Base-by-base conservation (phyloP, 1,284 basidiomycete species). In the Cryptococcus deneoformans region DNA sequence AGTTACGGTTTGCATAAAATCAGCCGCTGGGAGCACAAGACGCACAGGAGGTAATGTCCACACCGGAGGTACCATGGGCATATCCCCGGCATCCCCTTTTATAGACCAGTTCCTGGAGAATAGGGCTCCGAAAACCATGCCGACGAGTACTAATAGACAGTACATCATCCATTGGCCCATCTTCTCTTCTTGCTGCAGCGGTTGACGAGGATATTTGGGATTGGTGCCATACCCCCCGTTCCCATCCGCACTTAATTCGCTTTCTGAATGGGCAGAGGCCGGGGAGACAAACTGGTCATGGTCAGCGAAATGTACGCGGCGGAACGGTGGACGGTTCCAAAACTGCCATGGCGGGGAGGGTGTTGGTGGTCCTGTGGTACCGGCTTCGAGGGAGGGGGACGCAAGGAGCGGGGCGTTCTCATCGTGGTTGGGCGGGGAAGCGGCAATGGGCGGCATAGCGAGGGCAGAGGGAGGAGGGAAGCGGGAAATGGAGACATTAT, bases 61-160 rank as follows among this genome's bases (percentile, higher is more conserved):
- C 12, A 70, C 65, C 24, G 69, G 69, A 14, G 70, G 69, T 1
- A 72, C 70, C 61, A 68, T 66, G 1, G 70, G 70, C 10, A 60
- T 67, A 38, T 67, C 57, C 1, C 53, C 61, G n/a, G 49, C 39
- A 16, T 52, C n/a, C 20, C 20, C 20, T 20, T 20, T 20, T n/a
- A n/a, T n/a, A n/a, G n/a, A n/a, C 56, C 45, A 49, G 16, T 38
- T 44, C 29, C 57, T 53, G 2, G 54, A 42, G 35, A 61, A 58
- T 5, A 58, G 24, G 5, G 52, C 39, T 11, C 62, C 62, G 44
- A 64, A 46, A 7, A 51, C 38, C 12, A 52, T 46, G 9, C 62
- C 62, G 1, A 61, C 16, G 8, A 64, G 38, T 29, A 64, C 20
- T 43, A 64, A 34, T 2, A 52, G 35, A 10, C 47, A n/a, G 44